Evolutionary conservation across 2,329 filamentous ascomycete species (phyloP), one percentile per base, ranked within the genome.

Genomic region (Ceratocystis huliohia): DNA sequence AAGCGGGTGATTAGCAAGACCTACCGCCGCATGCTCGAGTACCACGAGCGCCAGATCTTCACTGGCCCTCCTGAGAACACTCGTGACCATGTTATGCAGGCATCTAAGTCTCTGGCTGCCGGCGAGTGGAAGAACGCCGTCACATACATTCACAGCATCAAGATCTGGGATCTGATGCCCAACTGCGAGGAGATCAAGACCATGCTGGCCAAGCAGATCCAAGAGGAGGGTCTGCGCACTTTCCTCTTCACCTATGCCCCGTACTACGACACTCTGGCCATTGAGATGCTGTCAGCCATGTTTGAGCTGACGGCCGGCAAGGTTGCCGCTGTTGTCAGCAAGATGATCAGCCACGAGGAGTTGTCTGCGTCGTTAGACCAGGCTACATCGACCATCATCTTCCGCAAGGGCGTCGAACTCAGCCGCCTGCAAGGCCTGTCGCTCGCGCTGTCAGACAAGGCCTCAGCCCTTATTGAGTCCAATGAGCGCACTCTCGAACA

Each of bases 301-400:
- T 99, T 99, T 76, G 94, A 99, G 78, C 87, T 99, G 28, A 84
- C 92, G 67, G 81, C 88, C 72, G 85, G 88, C 79, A 97, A 97
- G 83, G 92, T 96, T 64, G 82, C 89, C n/a, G 91, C 94, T 45
- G 87, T 99, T 66, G 86, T 99, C 73, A 96, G 91, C 83, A 96
- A 96, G 82, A 99, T 99, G 94, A 97, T 99, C 77, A 96, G 91
- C 73, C 94, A 99, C 80, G 94, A 99, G 78, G 94, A 99, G 78
- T 87, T 99, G 63, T 90, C 89, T 8, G 94, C 94, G 56, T 95
- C 94, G 46, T 85, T 99, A 33, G 95, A 99, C 80, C 94, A 99
- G 79, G 93, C 99, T 78, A 96, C 95, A 73, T 87, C 89, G 71
- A 95, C 91, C 64, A 91, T 99, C 78, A 94, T 97, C 79, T 99